phyloP scores from a whole-genome alignment of 2,329 filamentous ascomycete species.

The Sordariomycetes sp. region DNA sequence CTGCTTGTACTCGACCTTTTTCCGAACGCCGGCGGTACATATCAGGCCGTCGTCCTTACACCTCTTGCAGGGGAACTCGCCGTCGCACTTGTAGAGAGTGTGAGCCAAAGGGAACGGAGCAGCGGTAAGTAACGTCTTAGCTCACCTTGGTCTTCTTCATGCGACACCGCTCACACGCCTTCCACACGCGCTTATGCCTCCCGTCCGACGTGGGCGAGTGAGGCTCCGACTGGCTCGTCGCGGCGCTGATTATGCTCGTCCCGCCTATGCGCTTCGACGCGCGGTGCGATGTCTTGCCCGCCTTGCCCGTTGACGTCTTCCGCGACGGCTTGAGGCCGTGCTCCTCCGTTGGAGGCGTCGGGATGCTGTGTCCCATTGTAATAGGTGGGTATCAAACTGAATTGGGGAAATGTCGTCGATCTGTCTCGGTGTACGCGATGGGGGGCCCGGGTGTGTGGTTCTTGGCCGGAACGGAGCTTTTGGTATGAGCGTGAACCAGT shows the following conservation, averaged over 20 bases:
- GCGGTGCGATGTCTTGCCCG: neutral
- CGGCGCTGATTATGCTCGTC: slow-evolving; percentile 1
- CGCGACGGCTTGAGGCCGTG: slow-evolving; percentile 2
- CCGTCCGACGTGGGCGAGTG: slow-evolving; percentile 27
- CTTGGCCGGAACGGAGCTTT: neutral
- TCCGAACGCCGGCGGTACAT: slow-evolving; percentile 48
- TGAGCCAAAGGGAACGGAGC: too few relatives aligned
- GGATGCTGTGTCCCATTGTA: slow-evolving; percentile 4
- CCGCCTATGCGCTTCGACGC: slow-evolving; percentile 2
- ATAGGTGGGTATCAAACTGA: neutral
- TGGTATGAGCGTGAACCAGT: neutral
- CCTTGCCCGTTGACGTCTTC: slow-evolving; percentile 2
- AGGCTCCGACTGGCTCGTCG: slow-evolving; percentile 1
- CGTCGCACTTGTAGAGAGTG: slow-evolving; percentile 32
- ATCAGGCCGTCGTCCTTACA: slow-evolving; percentile 53
- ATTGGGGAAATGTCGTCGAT: neutral
- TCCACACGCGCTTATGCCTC: slow-evolving; percentile 52
- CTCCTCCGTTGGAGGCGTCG: slow-evolving; percentile 4
- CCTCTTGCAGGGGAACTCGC: slow-evolving; percentile 52
- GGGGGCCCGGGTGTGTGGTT: neutral
- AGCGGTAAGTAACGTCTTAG: too few relatives aligned
- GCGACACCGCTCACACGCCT: slow-evolving; percentile 51
- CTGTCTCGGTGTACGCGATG: neutral
- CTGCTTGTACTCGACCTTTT: slow-evolving; percentile 59
- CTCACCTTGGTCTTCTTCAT: slow-evolving; percentile 59